phyloP scores from a whole-genome alignment of 225 moss, liverwort and hornwort genomes.

The Pleurozium schreberi region DNA sequence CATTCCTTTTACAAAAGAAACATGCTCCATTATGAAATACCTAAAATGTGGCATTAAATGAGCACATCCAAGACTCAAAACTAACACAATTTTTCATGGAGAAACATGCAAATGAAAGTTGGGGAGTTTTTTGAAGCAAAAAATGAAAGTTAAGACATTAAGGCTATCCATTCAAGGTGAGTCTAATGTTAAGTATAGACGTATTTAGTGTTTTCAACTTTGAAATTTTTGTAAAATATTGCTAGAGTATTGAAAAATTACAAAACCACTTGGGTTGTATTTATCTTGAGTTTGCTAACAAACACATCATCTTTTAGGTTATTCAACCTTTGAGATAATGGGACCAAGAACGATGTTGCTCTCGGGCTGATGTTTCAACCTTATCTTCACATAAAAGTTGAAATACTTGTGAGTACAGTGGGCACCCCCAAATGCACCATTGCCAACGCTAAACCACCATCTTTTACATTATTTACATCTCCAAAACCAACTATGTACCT shows the following conservation, averaged over 20 bases:
- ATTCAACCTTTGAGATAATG: no score
- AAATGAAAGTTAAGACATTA: background rate
- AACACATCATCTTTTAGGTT: fast-evolving
- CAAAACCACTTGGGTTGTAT: no score
- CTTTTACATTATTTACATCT: no score
- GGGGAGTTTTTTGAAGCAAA: background rate
- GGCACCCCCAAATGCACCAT: no score
- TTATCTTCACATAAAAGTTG: background rate
- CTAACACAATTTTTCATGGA: background rate
- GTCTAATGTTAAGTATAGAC: background rate
- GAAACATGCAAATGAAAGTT: background rate
- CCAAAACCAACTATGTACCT: no score
- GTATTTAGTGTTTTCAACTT: no score
- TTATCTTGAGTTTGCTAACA: fast-evolving
- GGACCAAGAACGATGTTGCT: no score
- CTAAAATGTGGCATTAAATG: background rate
- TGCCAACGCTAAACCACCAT: no score
- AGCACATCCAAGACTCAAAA: background rate
- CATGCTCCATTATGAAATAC: background rate
- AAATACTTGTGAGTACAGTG: no score
- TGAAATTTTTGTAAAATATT: background rate
- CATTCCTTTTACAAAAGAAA: no score
- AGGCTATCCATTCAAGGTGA: background rate
- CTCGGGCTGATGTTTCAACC: background rate
- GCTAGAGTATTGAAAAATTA: fast-evolving